Percentiles rank a stretch among this genome's conserved stretches.
phyloP scores from a whole-genome alignment of 2,329 filamentous ascomycete species.

The Orbilia javanica region DNA sequence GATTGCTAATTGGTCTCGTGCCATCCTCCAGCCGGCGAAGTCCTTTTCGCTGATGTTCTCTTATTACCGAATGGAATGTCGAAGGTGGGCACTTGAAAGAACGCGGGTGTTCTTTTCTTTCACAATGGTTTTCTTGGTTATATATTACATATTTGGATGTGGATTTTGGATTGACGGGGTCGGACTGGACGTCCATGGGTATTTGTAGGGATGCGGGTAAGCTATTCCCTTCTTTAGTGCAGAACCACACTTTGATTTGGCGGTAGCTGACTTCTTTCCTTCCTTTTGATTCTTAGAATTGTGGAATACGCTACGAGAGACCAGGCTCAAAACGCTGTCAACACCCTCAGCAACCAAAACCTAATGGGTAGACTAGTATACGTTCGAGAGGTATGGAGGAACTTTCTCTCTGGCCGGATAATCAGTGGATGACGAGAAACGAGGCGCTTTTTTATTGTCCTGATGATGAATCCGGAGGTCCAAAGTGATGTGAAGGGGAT shows the following conservation, averaged over 20 bases:
- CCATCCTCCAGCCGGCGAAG: conserved; percentile 83
- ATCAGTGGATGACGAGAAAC: conserved; percentile 52
- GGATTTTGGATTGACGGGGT: conserved; percentile 86
- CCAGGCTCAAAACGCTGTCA: conserved; percentile 97
- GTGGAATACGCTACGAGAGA: conserved; percentile 99
- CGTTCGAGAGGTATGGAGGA: conserved; percentile 84
- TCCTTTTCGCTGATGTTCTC: conserved; percentile 99
- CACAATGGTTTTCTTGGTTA: conserved; percentile 70
- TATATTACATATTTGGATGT: conserved; percentile 70
- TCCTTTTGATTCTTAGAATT: conserved; percentile 85
- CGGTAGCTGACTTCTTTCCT: conserved; percentile 63
- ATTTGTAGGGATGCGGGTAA: conserved; percentile 99
- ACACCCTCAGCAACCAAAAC: conserved; percentile 98
- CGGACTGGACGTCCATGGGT: conserved; percentile 84
- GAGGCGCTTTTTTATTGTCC: conserved; percentile 52
- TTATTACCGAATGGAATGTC: conserved; percentile 99
- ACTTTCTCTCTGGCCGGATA: conserved; percentile 54
- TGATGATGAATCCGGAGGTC: conserved; percentile 58
- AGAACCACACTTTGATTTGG: background rate
- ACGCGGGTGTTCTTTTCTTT: conserved; percentile 74
- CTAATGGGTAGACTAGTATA: conserved; percentile 98
- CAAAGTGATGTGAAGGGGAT: conserved; percentile 42
- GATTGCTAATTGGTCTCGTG: conserved; percentile 27
- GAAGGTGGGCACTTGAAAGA: conserved; percentile 94
- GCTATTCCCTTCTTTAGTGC: conserved; percentile 65